A percentile compares a stretch with the other conserved stretches of the same genome.
These are phyloP conservation scores for Diaporthe sp. DNA, from an alignment of 2,329 filamentous ascomycete genomes.

Conservation along the genomic window DNA sequence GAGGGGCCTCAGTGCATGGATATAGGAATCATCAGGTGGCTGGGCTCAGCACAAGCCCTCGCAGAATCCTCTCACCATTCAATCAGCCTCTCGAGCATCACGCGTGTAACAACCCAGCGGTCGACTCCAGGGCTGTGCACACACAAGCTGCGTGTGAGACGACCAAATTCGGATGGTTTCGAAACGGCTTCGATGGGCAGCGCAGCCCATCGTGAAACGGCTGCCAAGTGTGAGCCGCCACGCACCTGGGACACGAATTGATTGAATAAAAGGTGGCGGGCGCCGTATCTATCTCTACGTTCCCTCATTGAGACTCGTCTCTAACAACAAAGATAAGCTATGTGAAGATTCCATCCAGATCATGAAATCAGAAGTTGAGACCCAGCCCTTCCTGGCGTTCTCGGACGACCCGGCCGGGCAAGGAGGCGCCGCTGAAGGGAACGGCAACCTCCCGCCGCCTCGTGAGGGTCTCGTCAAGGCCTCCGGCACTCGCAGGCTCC, in stretches of 20 bases:
- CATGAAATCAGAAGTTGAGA: constrained; percentile 33
- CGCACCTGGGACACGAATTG: not conserved
- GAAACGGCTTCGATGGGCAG: constrained; percentile 26
- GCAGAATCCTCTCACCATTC: not conserved
- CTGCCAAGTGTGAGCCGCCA: constrained; percentile 17
- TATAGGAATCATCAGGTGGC: too few species aligned
- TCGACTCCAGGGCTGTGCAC: not conserved
- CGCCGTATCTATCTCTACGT: not conserved
- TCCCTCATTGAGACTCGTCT: not conserved
- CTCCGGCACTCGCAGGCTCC: not conserved
- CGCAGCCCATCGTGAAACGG: constrained; percentile 27
- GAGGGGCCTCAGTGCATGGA: too few species aligned
- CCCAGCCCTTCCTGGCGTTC: constrained; percentile 27
- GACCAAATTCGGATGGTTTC: constrained; percentile 34
- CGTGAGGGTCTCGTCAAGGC: not conserved
- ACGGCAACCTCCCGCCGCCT: not conserved
- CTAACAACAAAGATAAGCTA: not conserved
- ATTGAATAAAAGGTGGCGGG: constrained; percentile 1
- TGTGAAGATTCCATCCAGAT: not conserved
- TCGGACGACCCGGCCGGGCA: constrained; percentile 23
- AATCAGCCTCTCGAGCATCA: not conserved
- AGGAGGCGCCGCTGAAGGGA: not conserved
- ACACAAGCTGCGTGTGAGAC: constrained; percentile 11
- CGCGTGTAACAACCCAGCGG: not conserved
- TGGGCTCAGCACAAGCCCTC: not conserved